phyloP scores from a whole-genome alignment of 179 eudicot species.

The Sideroxylon spinosum region DNA sequence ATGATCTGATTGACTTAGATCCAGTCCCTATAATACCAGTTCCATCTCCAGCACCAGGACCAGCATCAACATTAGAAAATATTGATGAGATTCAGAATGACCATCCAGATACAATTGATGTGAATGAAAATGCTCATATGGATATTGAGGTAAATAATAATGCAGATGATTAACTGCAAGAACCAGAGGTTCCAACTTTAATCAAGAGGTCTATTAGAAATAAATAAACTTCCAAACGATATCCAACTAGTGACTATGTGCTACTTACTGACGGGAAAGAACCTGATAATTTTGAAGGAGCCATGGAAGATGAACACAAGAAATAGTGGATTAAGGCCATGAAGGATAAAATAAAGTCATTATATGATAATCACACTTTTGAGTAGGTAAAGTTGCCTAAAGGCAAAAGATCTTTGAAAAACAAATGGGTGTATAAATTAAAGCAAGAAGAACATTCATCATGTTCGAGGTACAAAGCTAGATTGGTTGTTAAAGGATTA shows the following conservation, averaged over 20 bases:
- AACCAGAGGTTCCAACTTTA: background rate
- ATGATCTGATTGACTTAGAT: background rate
- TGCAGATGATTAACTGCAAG: background rate
- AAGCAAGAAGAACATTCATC: conserved; percentile 12
- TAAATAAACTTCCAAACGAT: conserved; percentile 4
- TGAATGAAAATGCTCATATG: too few relatives aligned
- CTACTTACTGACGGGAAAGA: conserved; percentile 18
- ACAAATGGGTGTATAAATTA: background rate
- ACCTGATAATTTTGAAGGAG: conserved; percentile 14
- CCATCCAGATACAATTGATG: background rate
- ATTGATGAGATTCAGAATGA: too few relatives aligned
- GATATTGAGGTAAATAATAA: background rate
- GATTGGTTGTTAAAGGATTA: conserved; percentile 18
- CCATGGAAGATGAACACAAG: conserved; percentile 17
- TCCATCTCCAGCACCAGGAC: background rate
- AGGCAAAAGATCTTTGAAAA: conserved; percentile 11
- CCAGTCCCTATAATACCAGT: background rate
- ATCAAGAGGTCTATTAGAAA: conserved; percentile 7
- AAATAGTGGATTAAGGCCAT: conserved; percentile 18
- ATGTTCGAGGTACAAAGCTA: conserved; percentile 4
- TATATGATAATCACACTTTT: conserved; percentile 17
- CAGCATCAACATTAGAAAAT: too few relatives aligned
- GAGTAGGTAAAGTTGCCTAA: conserved; percentile 21
- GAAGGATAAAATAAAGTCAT: conserved; percentile 17
- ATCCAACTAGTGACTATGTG: too few relatives aligned